These are phyloP conservation scores for Aspergillus pseudoglaucus DNA, from an alignment of 2,329 filamentous ascomycete genomes.

Conservation along the genomic window DNA sequence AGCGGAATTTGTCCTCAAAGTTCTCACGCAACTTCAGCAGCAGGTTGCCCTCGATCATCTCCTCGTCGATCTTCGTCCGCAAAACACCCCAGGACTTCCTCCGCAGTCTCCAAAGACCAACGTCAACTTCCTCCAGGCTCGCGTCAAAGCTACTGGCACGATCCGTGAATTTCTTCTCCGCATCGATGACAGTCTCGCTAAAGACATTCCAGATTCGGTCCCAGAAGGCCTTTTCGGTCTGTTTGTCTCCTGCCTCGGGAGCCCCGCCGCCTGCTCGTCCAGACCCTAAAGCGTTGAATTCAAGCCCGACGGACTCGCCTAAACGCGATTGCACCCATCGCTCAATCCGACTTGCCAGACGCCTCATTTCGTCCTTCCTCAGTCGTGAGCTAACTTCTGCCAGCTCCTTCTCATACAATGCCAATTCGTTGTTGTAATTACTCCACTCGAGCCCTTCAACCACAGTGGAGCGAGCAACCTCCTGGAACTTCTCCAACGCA, in stretches of 20 bases:
- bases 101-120: conserved; percentile 85
- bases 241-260: conserved; percentile 69
- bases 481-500: conserved; percentile 67
- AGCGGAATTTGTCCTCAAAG: conserved; percentile 98
- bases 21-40: conserved; percentile 93
- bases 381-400: conserved; percentile 79
- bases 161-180: conserved; percentile 77
- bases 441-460: conserved; percentile 83
- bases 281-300: conserved; percentile 93
- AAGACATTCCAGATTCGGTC: conserved; percentile 91
- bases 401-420: conserved; percentile 80
- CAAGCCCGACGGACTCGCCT: conserved; percentile 78
- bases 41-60: conserved; percentile 96
- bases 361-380: conserved; percentile 91
- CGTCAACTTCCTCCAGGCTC: conserved; percentile 79
- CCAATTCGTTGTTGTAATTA: conserved; percentile 72
- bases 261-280: conserved; percentile 76
- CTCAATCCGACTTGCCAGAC: conserved; percentile 83
- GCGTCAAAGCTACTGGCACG: conserved; percentile 91
- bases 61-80: conserved; percentile 85
- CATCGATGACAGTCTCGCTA: conserved; percentile 72
- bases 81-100: conserved; percentile 93
- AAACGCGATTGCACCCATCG: conserved; percentile 87
- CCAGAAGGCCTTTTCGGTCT: conserved; percentile 82
- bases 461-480: conserved; percentile 64